Evolutionary conservation across 2,329 filamentous ascomycete species (phyloP), one percentile per base, ranked within the genome.

Genomic region (Akanthomyces lecanii): DNA sequence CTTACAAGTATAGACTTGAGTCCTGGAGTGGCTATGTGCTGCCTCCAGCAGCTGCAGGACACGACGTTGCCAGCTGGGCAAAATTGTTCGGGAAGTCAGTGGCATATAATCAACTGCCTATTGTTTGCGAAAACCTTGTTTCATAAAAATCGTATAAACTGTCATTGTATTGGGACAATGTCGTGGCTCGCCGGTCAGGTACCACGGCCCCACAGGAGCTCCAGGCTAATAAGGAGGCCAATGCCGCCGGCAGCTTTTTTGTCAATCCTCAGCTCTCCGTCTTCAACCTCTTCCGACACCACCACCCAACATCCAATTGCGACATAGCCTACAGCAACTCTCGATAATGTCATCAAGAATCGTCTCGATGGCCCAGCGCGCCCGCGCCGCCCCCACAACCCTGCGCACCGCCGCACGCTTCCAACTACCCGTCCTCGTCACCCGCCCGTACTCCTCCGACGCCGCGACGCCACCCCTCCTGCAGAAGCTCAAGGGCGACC

Each of bases 401-500:
- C 12, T 30, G 14, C 50, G 50, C 42, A 16, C 30, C 50, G 28
- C 40, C 1, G 11, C 18, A 4, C 58, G 38, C n/a, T 36, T 36
- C n/a, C 56, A 45, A 33, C 53, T 21, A 8, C 23, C 51, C 14
- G 28, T 8, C 54, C 1, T 44, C 36, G 10, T 30, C 36, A 42
- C 5, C 36, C 57, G 57, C 38, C 28, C 21, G 21, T 62, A 55
- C 60, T 62, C 59, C 16, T 54, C 60, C n/a, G 30, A 51, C 1
- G 40, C 50, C 30, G 52, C 75, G 5, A 67, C 74, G 25, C 81
- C 82, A 45, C 78, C 82, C 12, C 73, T 85, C 10, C 74, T 85
- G 50, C 73, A 78, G 61, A 83, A 81, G 74, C 76, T 87, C 69
- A 85, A 84, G 70, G 75, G 73, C 66, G 86, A 89, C 68, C 78